A percentile compares a stretch with the other conserved stretches of the same genome.
Evolutionary conservation across 2,329 filamentous ascomycete species (phyloP).

Genomic region (Penicillium sp.): DNA sequence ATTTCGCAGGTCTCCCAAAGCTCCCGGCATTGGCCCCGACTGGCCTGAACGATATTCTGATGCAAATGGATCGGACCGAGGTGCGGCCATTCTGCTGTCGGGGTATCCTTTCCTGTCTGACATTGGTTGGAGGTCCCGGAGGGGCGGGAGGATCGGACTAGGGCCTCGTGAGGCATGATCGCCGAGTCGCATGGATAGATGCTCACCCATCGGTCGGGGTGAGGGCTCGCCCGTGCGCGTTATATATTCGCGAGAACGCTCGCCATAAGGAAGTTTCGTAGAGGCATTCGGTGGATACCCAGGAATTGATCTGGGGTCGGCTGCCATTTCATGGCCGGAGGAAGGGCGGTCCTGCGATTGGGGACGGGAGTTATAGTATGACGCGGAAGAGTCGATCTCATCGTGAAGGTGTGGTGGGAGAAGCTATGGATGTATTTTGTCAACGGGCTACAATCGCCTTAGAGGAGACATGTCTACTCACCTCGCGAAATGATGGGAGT

Average conservation of each 20-base stretch:
- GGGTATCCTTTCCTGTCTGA: constrained; percentile 32
- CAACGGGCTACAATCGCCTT: background rate
- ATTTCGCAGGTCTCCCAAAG: constrained; percentile 28
- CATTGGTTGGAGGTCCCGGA: constrained; percentile 39
- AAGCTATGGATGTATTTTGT: constrained; percentile 30
- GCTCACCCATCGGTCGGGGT: constrained; percentile 23
- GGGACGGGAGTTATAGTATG: constrained; percentile 29
- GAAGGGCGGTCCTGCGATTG: constrained; percentile 33
- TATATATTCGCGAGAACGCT: constrained; percentile 29
- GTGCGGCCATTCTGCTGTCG: constrained; percentile 25
- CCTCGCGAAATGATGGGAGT: constrained; percentile 43
- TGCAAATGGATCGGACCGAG: constrained; percentile 31
- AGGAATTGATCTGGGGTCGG: constrained; percentile 32
- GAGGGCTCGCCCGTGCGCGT: constrained; percentile 21
- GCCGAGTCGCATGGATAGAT: constrained; percentile 22
- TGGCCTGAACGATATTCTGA: constrained; percentile 29
- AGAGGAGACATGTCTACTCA: constrained; percentile 18
- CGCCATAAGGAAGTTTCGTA: constrained; percentile 24
- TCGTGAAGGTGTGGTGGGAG: constrained; percentile 45
- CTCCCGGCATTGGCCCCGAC: constrained; percentile 18
- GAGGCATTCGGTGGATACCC: constrained; percentile 23
- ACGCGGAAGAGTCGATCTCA: constrained; percentile 44
- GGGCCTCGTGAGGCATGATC: constrained; percentile 34
- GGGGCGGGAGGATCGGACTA: constrained; percentile 40
- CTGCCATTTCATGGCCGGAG: constrained; percentile 32